Evolutionary conservation across 345 rosid genomes (phyloP), one percentile per base, ranked within the genome.

Genomic region (Dimocarpus longan): DNA sequence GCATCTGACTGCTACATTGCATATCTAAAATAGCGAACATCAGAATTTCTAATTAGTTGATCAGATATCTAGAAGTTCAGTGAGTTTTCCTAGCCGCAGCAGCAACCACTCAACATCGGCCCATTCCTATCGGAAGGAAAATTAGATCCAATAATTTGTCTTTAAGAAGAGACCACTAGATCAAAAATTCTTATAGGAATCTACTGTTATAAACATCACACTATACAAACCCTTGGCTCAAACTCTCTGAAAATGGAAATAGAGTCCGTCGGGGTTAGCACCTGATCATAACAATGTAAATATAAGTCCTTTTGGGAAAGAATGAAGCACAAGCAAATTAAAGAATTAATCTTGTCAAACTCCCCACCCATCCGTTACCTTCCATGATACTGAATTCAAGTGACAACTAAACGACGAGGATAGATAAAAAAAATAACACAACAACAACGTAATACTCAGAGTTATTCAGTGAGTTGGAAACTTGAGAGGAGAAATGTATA

Each of bases 261-360:
- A 77, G 72, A 80, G 65, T 73, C 83, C 60, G 43, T 66, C 32
- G 54, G 73, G 77, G 71, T 82, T 82, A 79, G 78, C 65, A 85
- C 88, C 91, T 82, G 86, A 79, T 79, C 85, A 84, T 76, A 79
- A 84, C 80, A 80, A 76, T 67, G 80, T 64, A 63, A 77, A 78
- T 84, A 83, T 70, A 57, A 83, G 87, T 76, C 74, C 69, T 80
- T 32, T 59, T 67, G 64, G 74, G 68, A 81, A 75, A 79, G 40
- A 68, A 68, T 9, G 52, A 66, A 50, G 50, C 21, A 66, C 16
- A 44, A 21, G 28, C 54, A 68, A 52, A 40, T 46, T 19, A 3
- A 70, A 74, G 26, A 39, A 72, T 66, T 60, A 56, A 52, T n/a
- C 69, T 54, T 21, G 54, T 32, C 5, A 21, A 67, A 54, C 11